Base-by-base conservation (phyloP, 2,329 filamentous ascomycete genomes). In the Stachybotrys chartarum region DNA sequence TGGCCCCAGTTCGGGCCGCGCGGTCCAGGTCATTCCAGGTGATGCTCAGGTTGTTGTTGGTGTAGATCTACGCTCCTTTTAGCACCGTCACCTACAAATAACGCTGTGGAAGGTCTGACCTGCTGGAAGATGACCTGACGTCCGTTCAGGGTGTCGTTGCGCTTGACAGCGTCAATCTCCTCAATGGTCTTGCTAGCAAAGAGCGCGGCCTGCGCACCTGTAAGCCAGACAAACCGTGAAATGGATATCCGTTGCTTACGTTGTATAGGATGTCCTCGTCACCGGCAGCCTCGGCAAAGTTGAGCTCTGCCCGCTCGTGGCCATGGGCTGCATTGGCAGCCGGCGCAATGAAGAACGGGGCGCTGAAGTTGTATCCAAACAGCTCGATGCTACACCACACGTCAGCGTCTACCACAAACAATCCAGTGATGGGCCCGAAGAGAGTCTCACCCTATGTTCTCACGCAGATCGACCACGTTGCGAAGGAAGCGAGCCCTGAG, bases 271-370 rank as follows among this genome's bases (percentile, higher is more conserved):
- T 72, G 49, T 73, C 64, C 17, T 69, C 72, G 7, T 67, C 65
- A 11, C 66, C 72, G 10, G 76, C 72, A 32, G 71, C 73, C 61
- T 72, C 67, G 31, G 73, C 68, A 46, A 79, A 65, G 57, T 76
- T 76, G 17, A 71, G 56, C 63, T 78, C 76, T 17, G 66, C 75
- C 3, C 50, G 11, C 7, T 70, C 69, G 57, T 77, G 66, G 3
- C 68, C 72, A 51, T 72, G 72, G 48, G 68, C 72, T 39, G 69
- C 74, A 31, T 69, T 66, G 17, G 73, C 72, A 24, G 72, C 73
- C 2, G 75, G 75, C 10, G 70, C 66, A 58, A 78, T 77, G 63
- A 77, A 78, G 65, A 78, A 71, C 1, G 76, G 75, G 7, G 71
- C 70, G 7, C 68, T 70, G 58, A 75, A 73, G 58, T 74, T 74